Percentiles rank a stretch among this genome's conserved stretches.
These are phyloP conservation scores for Pseudogymnoascus destructans DNA, from an alignment of 2,329 filamentous ascomycete genomes.

Conservation along the genomic window DNA sequence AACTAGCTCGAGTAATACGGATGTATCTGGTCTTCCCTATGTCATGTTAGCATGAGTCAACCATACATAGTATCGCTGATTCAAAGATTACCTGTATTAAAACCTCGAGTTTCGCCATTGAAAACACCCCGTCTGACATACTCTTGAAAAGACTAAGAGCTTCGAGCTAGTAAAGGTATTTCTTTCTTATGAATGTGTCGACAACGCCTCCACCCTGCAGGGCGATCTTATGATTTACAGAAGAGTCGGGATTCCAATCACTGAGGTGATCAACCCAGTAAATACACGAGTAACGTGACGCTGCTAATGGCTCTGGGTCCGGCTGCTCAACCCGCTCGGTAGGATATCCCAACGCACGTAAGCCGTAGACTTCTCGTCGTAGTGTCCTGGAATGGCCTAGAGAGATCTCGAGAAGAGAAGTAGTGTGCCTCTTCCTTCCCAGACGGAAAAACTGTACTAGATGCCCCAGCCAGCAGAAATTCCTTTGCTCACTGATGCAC, in stretches of 20 bases:
- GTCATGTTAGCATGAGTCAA: too few species aligned
- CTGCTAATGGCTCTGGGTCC: constrained; percentile 21
- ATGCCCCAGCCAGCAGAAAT: constrained; percentile 23
- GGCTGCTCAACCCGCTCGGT: constrained; percentile 19
- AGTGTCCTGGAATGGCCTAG: constrained; percentile 23
- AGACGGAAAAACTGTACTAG: constrained; percentile 23
- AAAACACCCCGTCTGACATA: too few species aligned
- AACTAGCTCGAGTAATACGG: too few species aligned
- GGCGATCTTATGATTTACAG: too few species aligned
- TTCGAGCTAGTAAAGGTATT: constrained; percentile 24
- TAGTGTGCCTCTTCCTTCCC: constrained; percentile 22
- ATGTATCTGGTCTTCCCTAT: too few species aligned
- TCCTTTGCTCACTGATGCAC: constrained; percentile 35
- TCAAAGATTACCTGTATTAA: too few species aligned
- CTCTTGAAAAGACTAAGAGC: constrained; percentile 23
- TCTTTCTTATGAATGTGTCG: constrained; percentile 16
- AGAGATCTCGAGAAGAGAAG: constrained; percentile 28
- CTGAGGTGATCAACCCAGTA: too few species aligned
- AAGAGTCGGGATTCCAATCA: neutral
- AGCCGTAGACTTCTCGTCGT: constrained; percentile 27
- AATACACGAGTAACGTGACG: too few species aligned
- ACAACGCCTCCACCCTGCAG: constrained; percentile 15
- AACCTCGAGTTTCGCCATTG: too few species aligned
- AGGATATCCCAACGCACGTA: constrained; percentile 19
- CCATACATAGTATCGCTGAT: too few species aligned